These are phyloP conservation scores for Crithidia acanthocephali DNA, from an alignment of 208 protist genomes.

Conservation along the genomic window DNA sequence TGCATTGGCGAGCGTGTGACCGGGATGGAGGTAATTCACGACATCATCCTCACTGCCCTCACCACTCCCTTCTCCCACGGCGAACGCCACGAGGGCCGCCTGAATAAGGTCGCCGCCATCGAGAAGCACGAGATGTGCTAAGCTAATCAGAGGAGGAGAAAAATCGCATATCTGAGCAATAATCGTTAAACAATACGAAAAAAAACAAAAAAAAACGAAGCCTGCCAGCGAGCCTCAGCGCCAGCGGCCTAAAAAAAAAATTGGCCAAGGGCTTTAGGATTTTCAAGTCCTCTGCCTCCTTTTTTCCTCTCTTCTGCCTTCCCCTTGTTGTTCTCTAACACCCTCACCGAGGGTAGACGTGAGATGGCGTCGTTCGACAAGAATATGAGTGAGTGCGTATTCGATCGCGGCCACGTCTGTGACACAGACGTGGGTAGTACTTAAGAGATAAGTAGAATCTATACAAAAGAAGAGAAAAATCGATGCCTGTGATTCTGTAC, in stretches of 20 bases:
- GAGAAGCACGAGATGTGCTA: conserved; percentile 32
- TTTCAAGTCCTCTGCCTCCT: conserved; percentile 7
- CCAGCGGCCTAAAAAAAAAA: background rate
- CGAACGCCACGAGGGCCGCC: conserved; percentile 65
- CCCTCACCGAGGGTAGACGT: background rate
- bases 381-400: background rate
- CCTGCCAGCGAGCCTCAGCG: too few relatives aligned
- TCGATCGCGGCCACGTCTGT: background rate
- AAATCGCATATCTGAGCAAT: too few relatives aligned
- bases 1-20: conserved; percentile 87
- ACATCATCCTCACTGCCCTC: conserved; percentile 91
- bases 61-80: conserved; percentile 81
- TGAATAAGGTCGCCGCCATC: conserved; percentile 66
- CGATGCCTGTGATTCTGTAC: background rate
- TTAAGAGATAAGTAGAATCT: background rate
- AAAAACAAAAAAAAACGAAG: background rate
- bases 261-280: background rate
- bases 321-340: background rate
- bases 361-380: background rate
- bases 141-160: background rate
- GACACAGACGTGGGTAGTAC: background rate
- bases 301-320: background rate
- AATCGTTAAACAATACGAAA: background rate
- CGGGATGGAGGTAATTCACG: conserved; percentile 82
- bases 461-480: background rate